Evolutionary conservation across 768 basidiomycete genomes (phyloP).

Genomic region (Tricholomella constricta): DNA sequence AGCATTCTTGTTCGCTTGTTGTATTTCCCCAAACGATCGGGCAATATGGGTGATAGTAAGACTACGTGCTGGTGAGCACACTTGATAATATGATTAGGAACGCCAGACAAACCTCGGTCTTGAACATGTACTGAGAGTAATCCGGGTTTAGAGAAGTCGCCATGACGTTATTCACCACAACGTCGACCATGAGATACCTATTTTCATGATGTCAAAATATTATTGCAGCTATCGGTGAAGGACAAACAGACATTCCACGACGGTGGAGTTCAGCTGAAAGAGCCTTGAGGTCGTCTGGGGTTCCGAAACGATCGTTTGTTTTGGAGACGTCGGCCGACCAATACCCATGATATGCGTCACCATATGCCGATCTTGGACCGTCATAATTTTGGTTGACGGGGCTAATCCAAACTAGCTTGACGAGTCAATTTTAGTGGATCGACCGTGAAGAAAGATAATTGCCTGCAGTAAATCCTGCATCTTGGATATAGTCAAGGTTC

Average conservation of each 20-base stretch:
- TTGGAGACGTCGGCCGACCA: conserved; percentile 70
- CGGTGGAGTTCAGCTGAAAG: conserved; percentile 64
- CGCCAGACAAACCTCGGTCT: conserved; percentile 47
- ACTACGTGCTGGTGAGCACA: conserved; percentile 37
- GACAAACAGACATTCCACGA: conserved; percentile 60
- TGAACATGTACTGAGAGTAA: conserved; percentile 69
- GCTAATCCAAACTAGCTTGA: conserved; percentile 71
- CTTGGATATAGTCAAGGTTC: conserved; percentile 84
- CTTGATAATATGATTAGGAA: no score
- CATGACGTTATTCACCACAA: conserved; percentile 88
- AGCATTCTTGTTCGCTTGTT: conserved; percentile 75
- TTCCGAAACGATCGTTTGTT: conserved; percentile 67
- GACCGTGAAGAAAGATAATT: conserved; percentile 16
- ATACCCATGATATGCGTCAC: conserved; percentile 86
- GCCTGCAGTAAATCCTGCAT: conserved; percentile 82
- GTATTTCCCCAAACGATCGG: conserved; percentile 68
- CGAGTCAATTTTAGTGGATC: not conserved
- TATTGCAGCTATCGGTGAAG: not conserved
- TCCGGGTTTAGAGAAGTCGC: conserved; percentile 62
- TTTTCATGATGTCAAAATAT: not conserved
- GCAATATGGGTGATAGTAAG: conserved; percentile 80
- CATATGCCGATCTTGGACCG: conserved; percentile 69
- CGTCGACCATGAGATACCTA: conserved; percentile 82
- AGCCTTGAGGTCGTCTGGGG: conserved; percentile 62
- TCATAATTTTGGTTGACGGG: conserved; percentile 80